Evolutionary conservation across 1,284 basidiomycete genomes (phyloP).

Genomic region (Stygiomarasmius scandens): DNA sequence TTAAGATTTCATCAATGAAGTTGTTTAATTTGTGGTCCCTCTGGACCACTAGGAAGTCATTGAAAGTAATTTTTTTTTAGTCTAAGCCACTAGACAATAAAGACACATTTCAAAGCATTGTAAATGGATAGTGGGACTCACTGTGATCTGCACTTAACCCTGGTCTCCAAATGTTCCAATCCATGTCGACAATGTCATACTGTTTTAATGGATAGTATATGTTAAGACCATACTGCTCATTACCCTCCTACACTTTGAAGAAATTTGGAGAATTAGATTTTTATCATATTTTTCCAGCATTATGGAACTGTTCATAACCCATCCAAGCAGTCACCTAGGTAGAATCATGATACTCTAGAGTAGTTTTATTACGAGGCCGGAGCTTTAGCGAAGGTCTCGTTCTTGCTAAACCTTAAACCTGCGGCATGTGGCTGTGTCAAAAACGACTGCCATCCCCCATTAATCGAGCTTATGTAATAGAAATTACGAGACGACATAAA

Average conservation of each 20-base stretch:
- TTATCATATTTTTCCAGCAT: not conserved
- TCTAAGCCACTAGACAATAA: too few species aligned
- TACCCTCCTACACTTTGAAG: not conserved
- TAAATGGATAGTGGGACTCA: too few species aligned
- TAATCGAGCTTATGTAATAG: too few species aligned
- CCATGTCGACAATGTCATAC: not conserved
- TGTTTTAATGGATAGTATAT: not conserved
- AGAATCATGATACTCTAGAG: too few species aligned
- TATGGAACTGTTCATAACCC: slow-evolving; percentile 5
- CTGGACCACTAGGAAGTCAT: slow-evolving; percentile 15
- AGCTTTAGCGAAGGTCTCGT: too few species aligned
- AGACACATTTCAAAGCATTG: too few species aligned
- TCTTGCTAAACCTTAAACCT: too few species aligned
- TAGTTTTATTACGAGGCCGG: too few species aligned
- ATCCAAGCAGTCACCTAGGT: slow-evolving; percentile 8
- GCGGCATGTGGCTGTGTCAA: too few species aligned
- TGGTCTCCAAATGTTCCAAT: not conserved
- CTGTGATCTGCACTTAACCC: not conserved
- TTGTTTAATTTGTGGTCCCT: slow-evolving; percentile 5
- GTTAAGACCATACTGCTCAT: not conserved
- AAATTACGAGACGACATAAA: too few species aligned
- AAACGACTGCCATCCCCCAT: too few species aligned
- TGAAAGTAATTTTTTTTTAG: slow-evolving; percentile 7
- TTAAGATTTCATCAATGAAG: slow-evolving; percentile 2
- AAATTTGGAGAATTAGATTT: not conserved